Percentiles rank a stretch among this genome's conserved stretches.
Evolutionary conservation across 768 basidiomycete species (phyloP).

Genomic region (Gelatoporia subvermispora): DNA sequence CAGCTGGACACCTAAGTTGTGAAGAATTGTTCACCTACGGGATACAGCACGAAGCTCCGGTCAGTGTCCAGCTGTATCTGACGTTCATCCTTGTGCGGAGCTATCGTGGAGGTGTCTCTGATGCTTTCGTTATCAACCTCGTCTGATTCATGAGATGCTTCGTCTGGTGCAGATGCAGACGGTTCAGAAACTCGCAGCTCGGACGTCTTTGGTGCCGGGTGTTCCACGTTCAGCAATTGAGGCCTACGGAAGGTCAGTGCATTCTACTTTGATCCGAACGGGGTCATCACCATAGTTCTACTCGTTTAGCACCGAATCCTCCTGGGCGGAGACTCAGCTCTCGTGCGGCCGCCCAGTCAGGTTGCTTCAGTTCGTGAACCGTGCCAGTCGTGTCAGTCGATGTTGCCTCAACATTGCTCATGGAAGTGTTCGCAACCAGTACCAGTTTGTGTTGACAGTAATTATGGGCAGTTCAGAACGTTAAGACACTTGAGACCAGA

Average conservation of each 20-base stretch:
- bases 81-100: constrained; percentile 68
- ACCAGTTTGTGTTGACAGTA: too few relatives aligned
- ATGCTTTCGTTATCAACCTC: background rate
- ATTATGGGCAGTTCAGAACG: too few relatives aligned
- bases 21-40: constrained; percentile 58
- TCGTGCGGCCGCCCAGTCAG: constrained; percentile 45
- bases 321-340: constrained; percentile 46
- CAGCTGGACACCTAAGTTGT: background rate
- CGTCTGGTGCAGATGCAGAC: background rate
- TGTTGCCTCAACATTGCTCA: too few relatives aligned
- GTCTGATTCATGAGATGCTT: background rate
- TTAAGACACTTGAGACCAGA: too few relatives aligned
- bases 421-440: too few relatives aligned
- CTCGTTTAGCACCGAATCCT: constrained; percentile 60
- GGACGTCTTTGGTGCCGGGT: constrained; percentile 8
- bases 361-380: background rate
- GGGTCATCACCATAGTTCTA: constrained; percentile 50
- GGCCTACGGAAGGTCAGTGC: constrained; percentile 33
- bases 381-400: too few relatives aligned
- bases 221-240: constrained; percentile 29
- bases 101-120: background rate
- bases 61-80: constrained; percentile 89
- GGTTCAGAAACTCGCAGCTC: background rate
- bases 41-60: constrained; percentile 90
- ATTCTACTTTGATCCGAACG: constrained; percentile 8